Evolutionary conservation across 192 early-diverging fungal genomes (phyloP), one percentile per base, ranked within the genome.

Genomic region (Glomus cerebriforme): DNA sequence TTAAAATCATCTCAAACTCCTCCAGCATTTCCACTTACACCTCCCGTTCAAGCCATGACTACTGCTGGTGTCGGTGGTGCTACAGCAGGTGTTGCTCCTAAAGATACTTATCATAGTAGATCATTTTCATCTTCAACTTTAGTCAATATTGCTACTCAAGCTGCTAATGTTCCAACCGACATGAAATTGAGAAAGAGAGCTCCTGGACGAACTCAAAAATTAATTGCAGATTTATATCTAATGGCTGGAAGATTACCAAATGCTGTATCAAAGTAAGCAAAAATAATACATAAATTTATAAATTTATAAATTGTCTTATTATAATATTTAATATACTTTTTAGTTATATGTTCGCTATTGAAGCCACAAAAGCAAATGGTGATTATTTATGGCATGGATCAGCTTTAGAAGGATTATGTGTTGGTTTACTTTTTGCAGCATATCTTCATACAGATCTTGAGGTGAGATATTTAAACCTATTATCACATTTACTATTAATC

Each of bases 351-450:
- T 67, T 82, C 19, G 91, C 92, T 12, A 88, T 95, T 31, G 94
- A 95, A 37, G 79, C 79, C 3, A 86, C 90, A 77, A 95, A 92
- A 81, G 65, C 82, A 7, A 93, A 86, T 62, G 81, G 82, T 0
- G 94, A 95, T 83, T 93, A 87, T 81, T 81, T 91, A 54, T 95
- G 94, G 94, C 88, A 91, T 71, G 93, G 87, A 12, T 87, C 90
- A 37, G 90, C 93, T 1, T 83, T 92, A 81, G 94, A 95, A 81
- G 90, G 90, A 17, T 84, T 90, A 24, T 85, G 89, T 35, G 90
- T 88, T 78, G 90, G 92, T 0, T 83, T 88, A 43, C 75, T 93
- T 6, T 77, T 95, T 3, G 74, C 86, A 24, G 85, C 89, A 9
- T 81, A 91, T 74, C 82, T 90, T 26, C 90, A 91, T 69, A 82